A percentile compares a stretch with the other conserved stretches of the same genome.
Conservation (phyloP, 2,329 filamentous ascomycete species). For the Myriosclerotinia curreyana region DNA sequence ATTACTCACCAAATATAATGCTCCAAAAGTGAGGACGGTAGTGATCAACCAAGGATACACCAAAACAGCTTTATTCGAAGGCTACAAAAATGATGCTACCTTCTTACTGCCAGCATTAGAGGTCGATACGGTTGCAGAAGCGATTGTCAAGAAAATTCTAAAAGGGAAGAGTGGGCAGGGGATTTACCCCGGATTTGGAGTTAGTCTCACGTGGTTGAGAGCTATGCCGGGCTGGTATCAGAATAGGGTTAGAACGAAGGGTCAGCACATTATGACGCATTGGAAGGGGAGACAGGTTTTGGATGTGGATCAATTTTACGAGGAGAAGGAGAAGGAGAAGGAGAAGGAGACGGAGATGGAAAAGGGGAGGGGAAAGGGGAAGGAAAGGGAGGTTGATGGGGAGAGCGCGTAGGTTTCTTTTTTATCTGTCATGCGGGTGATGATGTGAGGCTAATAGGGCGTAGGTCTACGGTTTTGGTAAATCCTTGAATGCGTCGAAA, state of each 20-base stretch:
- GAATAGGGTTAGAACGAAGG: conserved; percentile 48
- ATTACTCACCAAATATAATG: conserved; percentile 57
- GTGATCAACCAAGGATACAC: conserved; percentile 62
- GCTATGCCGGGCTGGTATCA: conserved; percentile 63
- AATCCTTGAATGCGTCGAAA: neutral
- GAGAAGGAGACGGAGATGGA: conserved; percentile 17
- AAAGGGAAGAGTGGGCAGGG: conserved; percentile 56
- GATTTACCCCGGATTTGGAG: conserved; percentile 49
- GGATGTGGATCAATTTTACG: conserved; percentile 36
- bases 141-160: conserved; percentile 58
- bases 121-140: conserved; percentile 62
- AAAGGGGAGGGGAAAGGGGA: conserved; percentile 22
- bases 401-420: conserved; percentile 36
- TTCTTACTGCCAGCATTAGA: conserved; percentile 55
- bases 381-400: conserved; percentile 21
- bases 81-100: conserved; percentile 49
- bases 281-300: conserved; percentile 39
- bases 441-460: neutral
- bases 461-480: conserved; percentile 15
- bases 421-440: neutral
- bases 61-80: conserved; percentile 58
- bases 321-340: conserved; percentile 26
- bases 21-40: conserved; percentile 63
- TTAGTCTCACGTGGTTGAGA: conserved; percentile 46
- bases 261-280: conserved; percentile 33